Evolutionary conservation across 805 yeast genomes (phyloP), one percentile per base, ranked within the genome.

Genomic region (Candida jianshihensis): DNA sequence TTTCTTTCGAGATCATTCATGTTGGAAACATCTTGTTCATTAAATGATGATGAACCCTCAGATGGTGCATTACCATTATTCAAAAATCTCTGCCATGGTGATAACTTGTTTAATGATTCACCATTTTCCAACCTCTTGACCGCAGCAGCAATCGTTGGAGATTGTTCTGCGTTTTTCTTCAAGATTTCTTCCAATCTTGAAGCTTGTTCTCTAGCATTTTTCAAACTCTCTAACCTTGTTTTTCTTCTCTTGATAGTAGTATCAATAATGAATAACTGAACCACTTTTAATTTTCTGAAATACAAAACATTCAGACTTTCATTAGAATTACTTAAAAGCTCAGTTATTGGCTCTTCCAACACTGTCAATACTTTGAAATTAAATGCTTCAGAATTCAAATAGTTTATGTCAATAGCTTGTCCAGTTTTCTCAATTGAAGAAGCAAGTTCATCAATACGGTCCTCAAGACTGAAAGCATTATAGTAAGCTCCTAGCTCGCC

Each of bases 361-460:
- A 56, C 41, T 7, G 60, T 57, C 30, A 57, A 44, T 13, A 67
- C 43, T 26, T 64, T 64, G 38, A 47, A 48, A 4, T 60, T 57
- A 29, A 68, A 44, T 19, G 65, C 63, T 39, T 68, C 72, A 8
- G 68, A 54, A 16, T 77, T 72, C 15, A 78, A 71, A 42, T 73
- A 78, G 26, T 72, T 75, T 27, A 79, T 72, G 56, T 92, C 97
- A 43, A 85, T 78, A 1, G 88, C 81, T 51, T 84, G 88, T 2
- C 97, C 97, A 20, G 87, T 74, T 43, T 78, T 76, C 53, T 92
- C 97, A 41, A 86, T 69, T 3, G 78, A 66, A 4, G 76, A 52
- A 1, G 92, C 73, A 35, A 78, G 28, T 33, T 47, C 31, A 22
- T 13, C 34, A 18, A 47, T 40, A 16, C 47, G 48, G 38, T 63